A percentile compares a stretch with the other conserved stretches of the same genome.
phyloP scores from a whole-genome alignment of 306 rosid species.

The Mimosa bimucronata region DNA sequence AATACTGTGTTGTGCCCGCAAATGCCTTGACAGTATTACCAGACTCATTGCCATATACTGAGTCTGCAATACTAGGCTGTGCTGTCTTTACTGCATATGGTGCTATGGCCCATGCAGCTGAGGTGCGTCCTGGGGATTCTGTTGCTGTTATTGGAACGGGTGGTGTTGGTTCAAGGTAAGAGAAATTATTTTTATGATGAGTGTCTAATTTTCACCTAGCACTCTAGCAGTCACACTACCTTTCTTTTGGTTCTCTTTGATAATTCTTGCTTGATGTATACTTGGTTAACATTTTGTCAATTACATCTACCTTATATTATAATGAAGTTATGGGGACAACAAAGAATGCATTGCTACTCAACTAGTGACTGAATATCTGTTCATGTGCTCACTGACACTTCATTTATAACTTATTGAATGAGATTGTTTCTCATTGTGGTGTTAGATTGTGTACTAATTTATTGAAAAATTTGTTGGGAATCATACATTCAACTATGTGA shows the following conservation, averaged over 20 bases:
- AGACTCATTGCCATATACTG: slow-evolving; percentile 72
- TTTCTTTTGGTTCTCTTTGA: not conserved
- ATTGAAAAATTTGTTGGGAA: slow-evolving; percentile 18
- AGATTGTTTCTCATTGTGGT: not conserved
- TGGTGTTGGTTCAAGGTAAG: slow-evolving; percentile 95
- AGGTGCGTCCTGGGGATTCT: slow-evolving; percentile 92
- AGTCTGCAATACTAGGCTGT: slow-evolving; percentile 94
- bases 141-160: slow-evolving; percentile 93
- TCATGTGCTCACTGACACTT: not conserved
- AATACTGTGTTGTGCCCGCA: slow-evolving; percentile 94
- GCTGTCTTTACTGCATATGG: slow-evolving; percentile 99
- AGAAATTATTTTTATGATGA: slow-evolving; percentile 13
- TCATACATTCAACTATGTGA: slow-evolving; percentile 1
- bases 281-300: slow-evolving; percentile 14
- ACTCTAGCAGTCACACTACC: not conserved
- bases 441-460: not conserved
- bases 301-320: slow-evolving; percentile 17
- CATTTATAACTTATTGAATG: slow-evolving; percentile 3
- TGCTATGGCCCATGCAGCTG: slow-evolving; percentile 97
- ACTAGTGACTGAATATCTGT: not conserved
- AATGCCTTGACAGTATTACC: slow-evolving; percentile 76
- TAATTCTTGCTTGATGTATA: slow-evolving; percentile 31
- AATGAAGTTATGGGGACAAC: not conserved
- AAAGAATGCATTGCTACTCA: not conserved
- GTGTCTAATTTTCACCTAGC: slow-evolving; percentile 21